Evolutionary conservation across 2,329 filamentous ascomycete species (phyloP).

Genomic region (Calonectria multiphialidica): DNA sequence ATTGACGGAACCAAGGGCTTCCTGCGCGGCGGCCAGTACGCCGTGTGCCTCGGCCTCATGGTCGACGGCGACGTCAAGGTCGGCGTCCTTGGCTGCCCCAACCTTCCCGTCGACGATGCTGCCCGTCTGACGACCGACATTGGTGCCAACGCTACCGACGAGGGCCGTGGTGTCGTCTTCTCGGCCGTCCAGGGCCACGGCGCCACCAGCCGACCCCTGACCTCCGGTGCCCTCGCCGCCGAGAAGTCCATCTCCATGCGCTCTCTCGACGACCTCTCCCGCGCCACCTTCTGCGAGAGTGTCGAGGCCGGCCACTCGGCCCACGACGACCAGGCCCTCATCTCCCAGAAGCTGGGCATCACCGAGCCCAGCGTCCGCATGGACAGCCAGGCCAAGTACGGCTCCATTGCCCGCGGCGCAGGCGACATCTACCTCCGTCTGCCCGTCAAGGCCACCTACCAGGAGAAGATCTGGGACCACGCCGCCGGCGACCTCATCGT

Average conservation of each 20-base stretch:
- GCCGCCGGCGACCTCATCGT: constrained; percentile 96
- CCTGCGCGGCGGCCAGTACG: constrained; percentile 95
- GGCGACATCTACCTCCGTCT: constrained; percentile 95
- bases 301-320: constrained; percentile 94
- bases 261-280: constrained; percentile 76
- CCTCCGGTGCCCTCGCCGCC: constrained; percentile 61
- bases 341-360: constrained; percentile 88
- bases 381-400: constrained; percentile 99
- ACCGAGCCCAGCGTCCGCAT: constrained; percentile 91
- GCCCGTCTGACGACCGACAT: constrained; percentile 71
- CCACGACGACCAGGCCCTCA: constrained; percentile 85
- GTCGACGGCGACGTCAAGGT: constrained; percentile 95
- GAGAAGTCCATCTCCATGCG: constrained; percentile 83
- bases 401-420: constrained; percentile 91
- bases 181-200: constrained; percentile 84
- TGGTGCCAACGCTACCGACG: constrained; percentile 79
- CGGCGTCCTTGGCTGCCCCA: constrained; percentile 94
- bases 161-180: constrained; percentile 88
- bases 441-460: constrained; percentile 86
- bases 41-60: constrained; percentile 91
- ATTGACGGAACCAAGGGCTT: constrained; percentile 99
- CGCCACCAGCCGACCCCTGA: constrained; percentile 82
- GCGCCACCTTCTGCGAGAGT: constrained; percentile 95
- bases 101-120: constrained; percentile 88
- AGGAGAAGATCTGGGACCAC: constrained; percentile 99